A percentile compares a stretch with the other conserved stretches of the same genome.
phyloP scores from a whole-genome alignment of 129 eudicot species.

The Oenanthe sinensis region DNA sequence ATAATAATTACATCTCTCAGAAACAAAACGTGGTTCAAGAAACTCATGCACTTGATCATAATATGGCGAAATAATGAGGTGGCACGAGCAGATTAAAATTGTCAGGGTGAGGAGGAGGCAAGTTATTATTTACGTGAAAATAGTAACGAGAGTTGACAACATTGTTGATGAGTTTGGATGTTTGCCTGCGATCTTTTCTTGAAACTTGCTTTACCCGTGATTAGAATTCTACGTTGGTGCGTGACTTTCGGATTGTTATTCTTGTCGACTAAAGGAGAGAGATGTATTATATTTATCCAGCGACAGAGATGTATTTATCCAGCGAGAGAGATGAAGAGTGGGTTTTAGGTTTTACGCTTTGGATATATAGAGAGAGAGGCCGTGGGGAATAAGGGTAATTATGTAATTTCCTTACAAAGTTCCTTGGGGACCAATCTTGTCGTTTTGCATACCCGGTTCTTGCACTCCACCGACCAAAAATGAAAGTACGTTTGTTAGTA shows the following conservation, averaged over 20 bases:
- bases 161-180: not conserved
- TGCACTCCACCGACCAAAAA: no score
- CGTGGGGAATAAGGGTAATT: not conserved
- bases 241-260: constrained; percentile 11
- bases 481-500: no score
- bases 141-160: not conserved
- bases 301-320: no score
- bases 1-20: not conserved
- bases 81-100: constrained; percentile 21
- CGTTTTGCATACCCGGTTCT: no score
- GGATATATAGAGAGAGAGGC: not conserved
- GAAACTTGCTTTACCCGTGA: constrained; percentile 65
- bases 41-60: constrained; percentile 12
- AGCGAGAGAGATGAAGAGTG: no score
- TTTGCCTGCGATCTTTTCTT: constrained; percentile 36
- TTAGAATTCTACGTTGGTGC: constrained; percentile 38
- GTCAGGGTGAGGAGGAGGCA: constrained; percentile 15
- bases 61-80: constrained; percentile 17
- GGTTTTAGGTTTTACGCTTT: not conserved
- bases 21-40: constrained; percentile 5
- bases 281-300: no score
- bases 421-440: not conserved
- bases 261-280: no score
- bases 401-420: not conserved
- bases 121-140: not conserved